Percentiles rank a stretch among this genome's conserved stretches.
Conservation (phyloP, 768 basidiomycete species). For the Auricularia sp. region DNA sequence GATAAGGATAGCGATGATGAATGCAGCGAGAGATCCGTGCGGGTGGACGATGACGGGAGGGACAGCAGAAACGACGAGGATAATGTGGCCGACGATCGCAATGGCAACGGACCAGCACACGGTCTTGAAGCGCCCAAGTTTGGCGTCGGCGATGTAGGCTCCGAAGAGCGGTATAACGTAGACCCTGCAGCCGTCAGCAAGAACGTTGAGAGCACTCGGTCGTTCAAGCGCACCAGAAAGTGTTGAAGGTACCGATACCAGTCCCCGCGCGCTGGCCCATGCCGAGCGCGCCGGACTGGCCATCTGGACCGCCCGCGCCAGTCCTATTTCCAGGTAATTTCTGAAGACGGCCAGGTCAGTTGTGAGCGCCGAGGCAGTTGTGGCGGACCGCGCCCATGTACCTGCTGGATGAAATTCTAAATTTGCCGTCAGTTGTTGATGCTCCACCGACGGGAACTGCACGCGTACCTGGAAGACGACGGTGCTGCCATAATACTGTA, state of each 20-base stretch:
- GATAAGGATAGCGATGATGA: conserved; percentile 38
- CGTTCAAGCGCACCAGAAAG: conserved; percentile 14
- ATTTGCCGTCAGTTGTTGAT: background rate
- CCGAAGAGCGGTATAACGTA: conserved; percentile 59
- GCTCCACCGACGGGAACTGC: background rate
- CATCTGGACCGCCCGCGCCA: conserved; percentile 20
- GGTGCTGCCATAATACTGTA: conserved; percentile 13
- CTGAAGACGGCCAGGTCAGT: conserved; percentile 7
- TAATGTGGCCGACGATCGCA: conserved; percentile 44
- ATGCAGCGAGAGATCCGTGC: conserved; percentile 32
- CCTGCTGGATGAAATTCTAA: conserved; percentile 21
- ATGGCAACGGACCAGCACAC: conserved; percentile 52
- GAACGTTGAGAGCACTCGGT: conserved; percentile 14
- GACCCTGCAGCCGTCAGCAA: conserved; percentile 21
- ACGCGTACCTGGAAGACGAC: conserved; percentile 12
- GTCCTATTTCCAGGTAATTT: conserved; percentile 33
- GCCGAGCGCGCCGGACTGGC: conserved; percentile 18
- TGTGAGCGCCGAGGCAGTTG: background rate
- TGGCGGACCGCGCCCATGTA: background rate
- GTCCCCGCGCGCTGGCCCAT: conserved; percentile 19
- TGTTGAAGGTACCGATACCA: conserved; percentile 19
- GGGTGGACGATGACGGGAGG: conserved; percentile 33
- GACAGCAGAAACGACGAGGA: conserved; percentile 35
- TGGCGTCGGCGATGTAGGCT: conserved; percentile 65
- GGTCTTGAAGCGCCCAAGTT: conserved; percentile 68